Percentiles rank a stretch among this genome's conserved stretches.
Evolutionary conservation across 441 rosid genomes (phyloP).

Genomic region (Corymbia calophylla): DNA sequence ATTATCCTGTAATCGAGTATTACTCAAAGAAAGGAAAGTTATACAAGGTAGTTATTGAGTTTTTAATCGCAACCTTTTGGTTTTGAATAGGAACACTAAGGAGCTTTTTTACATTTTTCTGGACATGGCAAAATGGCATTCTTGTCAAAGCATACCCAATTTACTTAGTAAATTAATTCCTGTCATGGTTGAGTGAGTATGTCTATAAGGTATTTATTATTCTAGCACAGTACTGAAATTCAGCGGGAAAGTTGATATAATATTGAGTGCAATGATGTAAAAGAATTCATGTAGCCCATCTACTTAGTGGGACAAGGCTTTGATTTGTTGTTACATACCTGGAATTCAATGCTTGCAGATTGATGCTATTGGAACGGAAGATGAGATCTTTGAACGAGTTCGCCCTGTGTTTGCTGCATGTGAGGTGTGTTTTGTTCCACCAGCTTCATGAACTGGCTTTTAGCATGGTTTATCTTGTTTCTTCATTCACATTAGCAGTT

Average conservation of each 20-base stretch:
- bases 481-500: background rate
- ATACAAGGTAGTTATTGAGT: conserved; percentile 34
- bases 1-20: conserved; percentile 73
- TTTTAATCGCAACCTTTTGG: background rate
- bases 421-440: conserved; percentile 31
- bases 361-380: conserved; percentile 80
- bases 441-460: background rate
- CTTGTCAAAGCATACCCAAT: background rate
- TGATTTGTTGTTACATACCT: background rate
- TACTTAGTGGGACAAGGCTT: background rate
- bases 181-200: background rate
- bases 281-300: background rate
- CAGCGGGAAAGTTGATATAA: background rate
- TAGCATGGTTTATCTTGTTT: background rate
- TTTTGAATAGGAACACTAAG: background rate
- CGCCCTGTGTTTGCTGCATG: conserved; percentile 46
- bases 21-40: conserved; percentile 76
- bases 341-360: conserved; percentile 40
- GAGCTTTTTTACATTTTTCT: background rate
- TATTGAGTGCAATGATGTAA: background rate
- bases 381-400: conserved; percentile 80
- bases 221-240: background rate
- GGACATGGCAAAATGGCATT: background rate
- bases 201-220: background rate
- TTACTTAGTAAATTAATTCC: background rate